Evolutionary conservation across 306 rosid genomes (phyloP).

Genomic region (Oemleria cerasiformis): DNA sequence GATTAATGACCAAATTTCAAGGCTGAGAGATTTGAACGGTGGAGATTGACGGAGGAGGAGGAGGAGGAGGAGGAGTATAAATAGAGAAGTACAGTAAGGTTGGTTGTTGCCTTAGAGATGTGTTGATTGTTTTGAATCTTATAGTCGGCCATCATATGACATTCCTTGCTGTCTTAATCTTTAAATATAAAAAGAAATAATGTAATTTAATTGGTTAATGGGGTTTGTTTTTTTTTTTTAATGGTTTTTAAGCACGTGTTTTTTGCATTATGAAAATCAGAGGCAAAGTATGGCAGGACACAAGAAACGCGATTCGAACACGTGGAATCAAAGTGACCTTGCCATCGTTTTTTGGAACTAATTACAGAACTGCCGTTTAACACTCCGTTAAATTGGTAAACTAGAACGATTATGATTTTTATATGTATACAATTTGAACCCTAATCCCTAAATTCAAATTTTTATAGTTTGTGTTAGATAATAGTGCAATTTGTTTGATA

Average conservation of each 20-base stretch:
- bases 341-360: background rate
- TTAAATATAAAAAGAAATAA: background rate
- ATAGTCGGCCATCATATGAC: slow-evolving; percentile 6
- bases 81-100: background rate
- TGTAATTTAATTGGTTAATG: background rate
- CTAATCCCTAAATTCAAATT: too few species aligned
- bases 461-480: too few species aligned
- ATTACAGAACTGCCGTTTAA: background rate
- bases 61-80: slow-evolving; percentile 14
- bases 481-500: too few species aligned
- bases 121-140: slow-evolving; percentile 22
- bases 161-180: slow-evolving; percentile 18
- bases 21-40: background rate
- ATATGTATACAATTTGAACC: too few species aligned
- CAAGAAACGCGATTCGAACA: background rate
- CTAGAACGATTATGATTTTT: too few species aligned
- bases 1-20: background rate
- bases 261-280: slow-evolving; percentile 12
- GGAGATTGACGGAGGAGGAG: background rate
- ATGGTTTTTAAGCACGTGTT: slow-evolving; percentile 61
- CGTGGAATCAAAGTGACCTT: background rate
- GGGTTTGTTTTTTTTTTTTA: background rate
- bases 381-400: too few species aligned
- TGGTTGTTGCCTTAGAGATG: background rate
- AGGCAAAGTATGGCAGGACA: too few species aligned